These are phyloP conservation scores for Magnolia changhungtana DNA, from an alignment of 164 flowering plant genomes.

Conservation along the genomic window DNA sequence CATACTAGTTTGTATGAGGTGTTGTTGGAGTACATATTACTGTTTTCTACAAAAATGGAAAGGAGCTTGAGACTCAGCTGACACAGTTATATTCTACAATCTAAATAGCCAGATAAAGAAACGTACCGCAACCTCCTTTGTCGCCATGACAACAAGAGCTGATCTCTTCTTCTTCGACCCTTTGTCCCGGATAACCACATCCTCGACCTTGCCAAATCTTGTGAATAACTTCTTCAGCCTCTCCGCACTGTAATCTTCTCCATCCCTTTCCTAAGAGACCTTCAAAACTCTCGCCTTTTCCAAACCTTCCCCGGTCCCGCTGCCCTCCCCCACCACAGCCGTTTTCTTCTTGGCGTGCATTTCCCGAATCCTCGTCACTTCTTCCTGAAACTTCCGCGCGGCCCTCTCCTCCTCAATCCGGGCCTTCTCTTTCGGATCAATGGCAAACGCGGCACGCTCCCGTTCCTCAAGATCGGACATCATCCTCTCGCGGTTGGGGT, in stretches of 20 bases:
- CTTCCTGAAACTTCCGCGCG: constrained; percentile 52
- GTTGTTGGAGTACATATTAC: no score
- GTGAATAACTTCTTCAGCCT: constrained; percentile 55
- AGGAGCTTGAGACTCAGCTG: no score
- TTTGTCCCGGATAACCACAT: constrained; percentile 52
- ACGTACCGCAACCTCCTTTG: constrained; percentile 65
- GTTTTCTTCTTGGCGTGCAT: constrained; percentile 43
- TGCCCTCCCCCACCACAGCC: constrained; percentile 2
- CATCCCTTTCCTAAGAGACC: constrained; percentile 69
- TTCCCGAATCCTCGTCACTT: constrained; percentile 60
- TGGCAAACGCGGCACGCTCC: constrained; percentile 55
- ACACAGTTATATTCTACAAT: no score
- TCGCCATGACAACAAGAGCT: constrained; percentile 79
- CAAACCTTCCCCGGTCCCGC: constrained; percentile 11
- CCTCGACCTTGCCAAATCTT: constrained; percentile 77
- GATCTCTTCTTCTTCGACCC: constrained; percentile 58
- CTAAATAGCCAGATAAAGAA: no score
- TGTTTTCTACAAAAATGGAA: no score
- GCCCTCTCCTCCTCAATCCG: constrained; percentile 61
- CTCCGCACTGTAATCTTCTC: constrained; percentile 50
- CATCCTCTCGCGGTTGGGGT: constrained; percentile 58
- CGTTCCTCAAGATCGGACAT: constrained; percentile 70
- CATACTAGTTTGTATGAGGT: constrained; percentile 13
- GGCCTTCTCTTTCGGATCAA: constrained; percentile 31
- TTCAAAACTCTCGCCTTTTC: constrained; percentile 64